phyloP scores from a whole-genome alignment of 2,329 filamentous ascomycete species.

The Diaporthe destruens region DNA sequence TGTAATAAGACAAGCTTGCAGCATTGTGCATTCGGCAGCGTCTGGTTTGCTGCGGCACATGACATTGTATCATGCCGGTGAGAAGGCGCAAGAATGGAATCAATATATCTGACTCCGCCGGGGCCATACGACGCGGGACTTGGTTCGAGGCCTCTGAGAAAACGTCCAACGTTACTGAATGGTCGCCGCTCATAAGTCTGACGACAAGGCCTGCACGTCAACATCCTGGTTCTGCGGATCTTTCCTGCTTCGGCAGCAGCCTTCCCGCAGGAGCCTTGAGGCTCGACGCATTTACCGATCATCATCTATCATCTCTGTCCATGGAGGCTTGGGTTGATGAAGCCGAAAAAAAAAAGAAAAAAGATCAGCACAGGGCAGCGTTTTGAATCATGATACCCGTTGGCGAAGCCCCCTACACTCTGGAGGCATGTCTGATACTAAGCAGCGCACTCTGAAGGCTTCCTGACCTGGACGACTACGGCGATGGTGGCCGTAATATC shows the following conservation, averaged over 20 bases:
- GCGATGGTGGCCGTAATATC: neutral
- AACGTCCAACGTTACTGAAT: neutral
- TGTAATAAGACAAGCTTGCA: conserved; percentile 35
- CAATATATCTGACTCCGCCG: neutral
- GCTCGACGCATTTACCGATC: neutral
- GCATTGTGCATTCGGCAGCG: neutral
- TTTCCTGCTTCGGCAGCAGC: neutral
- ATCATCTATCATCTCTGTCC: neutral
- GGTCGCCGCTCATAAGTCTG: neutral
- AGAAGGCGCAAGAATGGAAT: neutral
- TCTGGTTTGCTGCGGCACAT: neutral
- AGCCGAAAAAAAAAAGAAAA: neutral
- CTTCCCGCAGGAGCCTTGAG: neutral
- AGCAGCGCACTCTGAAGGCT: neutral
- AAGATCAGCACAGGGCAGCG: conserved; percentile 7
- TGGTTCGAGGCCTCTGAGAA: neutral
- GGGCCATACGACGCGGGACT: neutral
- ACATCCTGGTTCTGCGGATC: neutral
- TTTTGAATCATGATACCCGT: conserved; percentile 13
- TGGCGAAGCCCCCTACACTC: neutral
- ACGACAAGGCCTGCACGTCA: neutral
- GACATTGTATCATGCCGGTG: conserved; percentile 8
- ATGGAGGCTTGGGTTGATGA: neutral
- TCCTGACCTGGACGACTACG: conserved; percentile 10
- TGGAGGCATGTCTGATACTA: neutral